A percentile compares a stretch with the other conserved stretches of the same genome.
phyloP scores from a whole-genome alignment of 495 filamentous ascomycete genomes.

The Trichoderma orchidacearum region DNA sequence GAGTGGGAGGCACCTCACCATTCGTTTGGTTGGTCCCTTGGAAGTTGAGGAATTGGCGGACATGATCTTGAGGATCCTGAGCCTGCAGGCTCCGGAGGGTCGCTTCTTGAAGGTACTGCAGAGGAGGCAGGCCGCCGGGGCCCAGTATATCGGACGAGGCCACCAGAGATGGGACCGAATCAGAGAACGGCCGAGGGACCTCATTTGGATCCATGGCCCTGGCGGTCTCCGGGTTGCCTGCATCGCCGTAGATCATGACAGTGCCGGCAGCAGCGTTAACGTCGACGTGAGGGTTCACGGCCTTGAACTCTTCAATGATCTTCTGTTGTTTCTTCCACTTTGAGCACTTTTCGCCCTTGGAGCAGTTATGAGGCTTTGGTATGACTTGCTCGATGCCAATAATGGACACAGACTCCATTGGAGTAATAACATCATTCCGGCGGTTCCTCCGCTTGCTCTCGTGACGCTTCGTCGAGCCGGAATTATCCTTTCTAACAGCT shows the following conservation, averaged over 20 bases:
- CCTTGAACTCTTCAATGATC: slow-evolving; percentile 49
- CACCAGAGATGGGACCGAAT: slow-evolving; percentile 57
- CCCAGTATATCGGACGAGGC: slow-evolving; percentile 86
- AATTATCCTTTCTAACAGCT: slow-evolving; percentile 24
- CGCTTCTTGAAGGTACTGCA: slow-evolving; percentile 57
- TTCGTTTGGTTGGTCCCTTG: slow-evolving; percentile 43
- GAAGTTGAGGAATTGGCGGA: slow-evolving; percentile 74
- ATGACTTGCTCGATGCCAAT: slow-evolving; percentile 83
- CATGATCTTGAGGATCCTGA: slow-evolving; percentile 81
- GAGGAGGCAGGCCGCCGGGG: slow-evolving; percentile 40
- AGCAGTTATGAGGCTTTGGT: slow-evolving; percentile 73
- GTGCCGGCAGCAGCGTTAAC: slow-evolving; percentile 41
- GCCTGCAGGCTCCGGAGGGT: slow-evolving; percentile 49
- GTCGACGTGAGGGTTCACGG: slow-evolving; percentile 50
- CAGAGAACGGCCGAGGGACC: slow-evolving; percentile 13
- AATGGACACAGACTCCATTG: slow-evolving; percentile 75
- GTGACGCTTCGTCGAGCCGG: slow-evolving; percentile 21
- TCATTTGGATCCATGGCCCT: slow-evolving; percentile 22
- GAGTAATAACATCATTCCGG: slow-evolving; percentile 51
- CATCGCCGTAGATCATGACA: slow-evolving; percentile 53
- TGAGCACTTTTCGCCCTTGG: slow-evolving; percentile 77
- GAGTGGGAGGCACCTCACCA: slow-evolving; percentile 40
- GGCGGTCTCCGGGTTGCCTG: slow-evolving; percentile 54
- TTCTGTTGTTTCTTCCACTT: slow-evolving; percentile 67
- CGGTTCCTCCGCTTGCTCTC: slow-evolving; percentile 21